Base-by-base conservation (phyloP, 805 yeast genomes). In the Suhomyces faveliae region DNA sequence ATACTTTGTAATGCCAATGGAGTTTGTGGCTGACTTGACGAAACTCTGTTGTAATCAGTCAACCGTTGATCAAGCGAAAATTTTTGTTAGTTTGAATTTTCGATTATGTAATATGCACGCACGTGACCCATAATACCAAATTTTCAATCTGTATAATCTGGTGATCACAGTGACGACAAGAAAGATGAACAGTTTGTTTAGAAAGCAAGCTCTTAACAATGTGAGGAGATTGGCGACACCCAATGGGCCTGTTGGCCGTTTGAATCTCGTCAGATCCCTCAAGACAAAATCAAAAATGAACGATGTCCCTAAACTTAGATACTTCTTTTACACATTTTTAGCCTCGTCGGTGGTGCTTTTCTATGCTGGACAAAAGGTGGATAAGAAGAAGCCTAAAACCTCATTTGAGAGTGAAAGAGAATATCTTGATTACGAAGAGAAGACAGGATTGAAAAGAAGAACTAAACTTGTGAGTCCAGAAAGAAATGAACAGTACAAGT, bases 381-480 rank as follows among this genome's bases (percentile, higher is more conserved):
- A 63, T 44, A 67, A 66, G 43, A 51, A 53, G 20, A 58, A 52
- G 5, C 66, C 67, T 4, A 61, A 68, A 48, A 77, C 63, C 33
- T 62, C 77, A 5, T 79, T 71, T 51, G 39, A 22, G 8, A 67
- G 74, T 12, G 81, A 78, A 47, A 67, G 72, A 35, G 84, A 80
- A 51, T 77, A 79, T 52, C 61, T 56, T 56, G 78, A 65, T 43
- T 77, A 64, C 67, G 74, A 81, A 65, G 58, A 73, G 63, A 67
- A 69, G 55, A 70, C 75, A 10, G 81, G 84, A 5, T 65, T 81
- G 58, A 80, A 68, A 54, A 72, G 87, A 59, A 67, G 81, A 39
- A 61, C 67, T 29, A 68, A 75, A 43, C 51, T 79, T 44, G 72
- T 80, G 45, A 54, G 65, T 2, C 65, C 61, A 4, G 78, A 60